Conservation (phyloP, 2,329 filamentous ascomycete genomes). For the Ophiostoma ips region DNA sequence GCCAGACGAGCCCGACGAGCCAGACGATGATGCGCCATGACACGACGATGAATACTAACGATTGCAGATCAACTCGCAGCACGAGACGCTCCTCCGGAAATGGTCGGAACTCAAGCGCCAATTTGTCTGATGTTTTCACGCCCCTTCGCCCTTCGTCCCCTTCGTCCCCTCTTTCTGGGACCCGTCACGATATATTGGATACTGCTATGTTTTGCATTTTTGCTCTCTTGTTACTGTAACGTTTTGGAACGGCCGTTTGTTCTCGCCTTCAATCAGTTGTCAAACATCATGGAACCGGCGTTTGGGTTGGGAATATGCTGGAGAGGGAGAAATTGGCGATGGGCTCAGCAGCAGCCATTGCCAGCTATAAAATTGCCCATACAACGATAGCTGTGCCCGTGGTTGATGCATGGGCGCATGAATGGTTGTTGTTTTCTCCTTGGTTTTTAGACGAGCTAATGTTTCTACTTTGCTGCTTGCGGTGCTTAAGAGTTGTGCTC, state of each 20-base stretch:
- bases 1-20: too few species aligned
- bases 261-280: neutral
- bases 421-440: neutral
- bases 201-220: neutral
- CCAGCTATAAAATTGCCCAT: neutral
- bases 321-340: neutral
- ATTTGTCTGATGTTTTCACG: conserved; percentile 25
- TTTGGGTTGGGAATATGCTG: conserved; percentile 2
- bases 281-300: conserved; percentile 5
- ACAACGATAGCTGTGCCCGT: neutral
- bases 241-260: neutral
- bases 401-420: conserved; percentile 6
- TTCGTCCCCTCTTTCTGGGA: neutral
- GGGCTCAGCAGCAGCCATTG: neutral
- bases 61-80: conserved; percentile 51
- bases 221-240: neutral
- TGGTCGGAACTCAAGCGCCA: conserved; percentile 60
- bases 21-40: too few species aligned
- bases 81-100: conserved; percentile 61
- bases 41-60: conserved; percentile 2
- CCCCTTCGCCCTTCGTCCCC: neutral
- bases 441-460: neutral
- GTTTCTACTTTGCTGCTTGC: neutral
- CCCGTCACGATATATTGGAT: neutral
- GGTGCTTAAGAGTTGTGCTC: too few species aligned